Percentiles rank a stretch among this genome's conserved stretches.
Evolutionary conservation across 2,329 filamentous ascomycete genomes (phyloP).

Genomic region (Paraphaeosphaeria minitans): DNA sequence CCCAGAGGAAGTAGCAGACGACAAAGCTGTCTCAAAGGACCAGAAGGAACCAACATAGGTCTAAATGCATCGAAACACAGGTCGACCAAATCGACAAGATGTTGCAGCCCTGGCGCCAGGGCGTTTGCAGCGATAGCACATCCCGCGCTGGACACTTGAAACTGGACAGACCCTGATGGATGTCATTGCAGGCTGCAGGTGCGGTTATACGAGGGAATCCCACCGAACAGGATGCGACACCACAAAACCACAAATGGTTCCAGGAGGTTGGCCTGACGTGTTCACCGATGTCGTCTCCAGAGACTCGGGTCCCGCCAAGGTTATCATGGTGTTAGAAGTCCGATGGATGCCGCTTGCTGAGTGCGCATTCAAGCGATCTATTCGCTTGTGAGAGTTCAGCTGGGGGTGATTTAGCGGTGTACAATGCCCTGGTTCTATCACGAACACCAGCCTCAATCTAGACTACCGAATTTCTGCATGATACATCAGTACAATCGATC

Average conservation of each 20-base stretch:
- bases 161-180: slow-evolving; percentile 23
- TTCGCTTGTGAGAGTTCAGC: slow-evolving; percentile 13
- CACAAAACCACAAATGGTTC: slow-evolving; percentile 15
- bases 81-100: background rate
- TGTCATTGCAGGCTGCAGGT: slow-evolving; percentile 23
- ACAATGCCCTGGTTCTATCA: slow-evolving; percentile 22
- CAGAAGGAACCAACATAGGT: background rate
- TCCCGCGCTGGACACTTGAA: slow-evolving; percentile 12
- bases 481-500: slow-evolving; percentile 16
- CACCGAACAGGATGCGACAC: slow-evolving; percentile 19
- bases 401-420: slow-evolving; percentile 11
- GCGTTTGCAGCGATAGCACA: background rate
- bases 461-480: slow-evolving; percentile 24
- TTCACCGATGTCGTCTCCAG: slow-evolving; percentile 33
- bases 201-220: slow-evolving; percentile 22
- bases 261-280: slow-evolving; percentile 26
- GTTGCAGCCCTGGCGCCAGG: background rate
- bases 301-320: slow-evolving; percentile 19
- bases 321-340: slow-evolving; percentile 16
- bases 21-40: no score
- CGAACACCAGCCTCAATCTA: slow-evolving; percentile 17
- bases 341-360: slow-evolving; percentile 16
- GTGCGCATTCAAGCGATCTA: slow-evolving; percentile 21
- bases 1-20: no score
- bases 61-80: slow-evolving; percentile 4